Evolutionary conservation across 2,329 filamentous ascomycete species (phyloP).

Genomic region (Colletotrichum sp.): DNA sequence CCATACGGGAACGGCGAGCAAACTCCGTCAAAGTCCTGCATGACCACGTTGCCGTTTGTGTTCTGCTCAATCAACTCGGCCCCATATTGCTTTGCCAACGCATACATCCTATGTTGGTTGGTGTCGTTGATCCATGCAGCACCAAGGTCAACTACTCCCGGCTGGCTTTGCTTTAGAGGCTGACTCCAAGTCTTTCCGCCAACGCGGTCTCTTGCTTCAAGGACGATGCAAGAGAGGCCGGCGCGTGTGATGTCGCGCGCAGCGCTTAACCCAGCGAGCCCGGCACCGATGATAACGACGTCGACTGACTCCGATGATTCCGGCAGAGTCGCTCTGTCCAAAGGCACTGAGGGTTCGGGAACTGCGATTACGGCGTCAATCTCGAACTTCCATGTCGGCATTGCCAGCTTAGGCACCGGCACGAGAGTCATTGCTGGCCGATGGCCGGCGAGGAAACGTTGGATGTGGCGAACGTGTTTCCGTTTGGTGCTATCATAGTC

Average conservation of each 20-base stretch:
- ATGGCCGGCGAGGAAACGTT: conserved; percentile 41
- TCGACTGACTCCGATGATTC: conserved; percentile 22
- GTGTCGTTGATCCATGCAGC: conserved; percentile 66
- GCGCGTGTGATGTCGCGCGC: conserved; percentile 36
- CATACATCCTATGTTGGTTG: conserved; percentile 51
- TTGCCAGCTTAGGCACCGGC: conserved; percentile 43
- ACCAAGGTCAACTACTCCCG: conserved; percentile 53
- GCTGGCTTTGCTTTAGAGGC: conserved; percentile 25
- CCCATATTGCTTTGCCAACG: conserved; percentile 42
- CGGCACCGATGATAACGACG: conserved; percentile 49
- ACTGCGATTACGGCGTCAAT: conserved; percentile 42
- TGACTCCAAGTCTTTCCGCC: conserved; percentile 56
- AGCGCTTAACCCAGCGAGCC: conserved; percentile 42
- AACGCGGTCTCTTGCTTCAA: conserved; percentile 55
- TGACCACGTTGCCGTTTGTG: conserved; percentile 45
- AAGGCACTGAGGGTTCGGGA: conserved; percentile 4
- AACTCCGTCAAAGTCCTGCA: conserved; percentile 42
- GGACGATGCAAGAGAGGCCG: conserved; percentile 43
- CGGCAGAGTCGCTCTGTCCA: background rate
- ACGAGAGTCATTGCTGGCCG: conserved; percentile 47
- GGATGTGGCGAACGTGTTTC: conserved; percentile 39
- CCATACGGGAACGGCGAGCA: conserved; percentile 23
- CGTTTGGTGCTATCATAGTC: conserved; percentile 42
- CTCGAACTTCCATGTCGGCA: conserved; percentile 44
- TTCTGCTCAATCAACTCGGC: conserved; percentile 53